These are phyloP conservation scores for Alternaria rosae DNA, from an alignment of 2,329 filamentous ascomycete genomes.

Conservation along the genomic window DNA sequence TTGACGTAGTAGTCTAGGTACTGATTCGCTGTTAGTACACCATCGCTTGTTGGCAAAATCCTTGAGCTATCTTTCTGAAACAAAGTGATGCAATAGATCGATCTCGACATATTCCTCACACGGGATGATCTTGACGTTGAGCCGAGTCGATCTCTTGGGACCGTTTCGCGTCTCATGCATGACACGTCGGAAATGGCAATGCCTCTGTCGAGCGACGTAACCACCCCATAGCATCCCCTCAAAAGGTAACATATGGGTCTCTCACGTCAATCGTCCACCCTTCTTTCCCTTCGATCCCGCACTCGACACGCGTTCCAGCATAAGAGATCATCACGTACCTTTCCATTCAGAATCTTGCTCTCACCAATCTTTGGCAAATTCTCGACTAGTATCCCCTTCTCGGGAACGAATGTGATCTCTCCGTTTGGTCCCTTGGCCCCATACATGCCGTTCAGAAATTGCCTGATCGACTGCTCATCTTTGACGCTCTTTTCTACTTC, in stretches of 20 bases:
- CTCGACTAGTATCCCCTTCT: slow-evolving; percentile 70
- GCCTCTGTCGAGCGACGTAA: neutral
- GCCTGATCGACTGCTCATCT: slow-evolving; percentile 68
- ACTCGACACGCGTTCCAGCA: slow-evolving; percentile 10
- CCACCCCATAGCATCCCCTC: neutral
- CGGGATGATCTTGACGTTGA: neutral
- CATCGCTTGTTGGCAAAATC: slow-evolving; percentile 5
- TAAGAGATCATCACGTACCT: slow-evolving; percentile 53
- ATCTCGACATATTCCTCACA: neutral
- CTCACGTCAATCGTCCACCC: neutral
- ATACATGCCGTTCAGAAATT: slow-evolving; percentile 75
- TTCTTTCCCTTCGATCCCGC: neutral
- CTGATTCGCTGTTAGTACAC: slow-evolving; percentile 57
- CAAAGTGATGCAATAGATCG: neutral
- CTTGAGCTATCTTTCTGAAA: slow-evolving; percentile 13
- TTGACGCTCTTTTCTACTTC: slow-evolving; percentile 59
- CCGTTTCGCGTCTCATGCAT: slow-evolving; percentile 4
- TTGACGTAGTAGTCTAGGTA: slow-evolving; percentile 75
- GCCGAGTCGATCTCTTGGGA: slow-evolving; percentile 6
- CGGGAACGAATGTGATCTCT: slow-evolving; percentile 65
- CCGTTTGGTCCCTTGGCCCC: slow-evolving; percentile 68
- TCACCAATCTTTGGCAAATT: slow-evolving; percentile 65
- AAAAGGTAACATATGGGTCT: neutral
- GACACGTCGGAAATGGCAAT: neutral
- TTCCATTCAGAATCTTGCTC: slow-evolving; percentile 67